phyloP scores from a whole-genome alignment of 129 eudicot genomes.

The Gnaphalium uliginosum region DNA sequence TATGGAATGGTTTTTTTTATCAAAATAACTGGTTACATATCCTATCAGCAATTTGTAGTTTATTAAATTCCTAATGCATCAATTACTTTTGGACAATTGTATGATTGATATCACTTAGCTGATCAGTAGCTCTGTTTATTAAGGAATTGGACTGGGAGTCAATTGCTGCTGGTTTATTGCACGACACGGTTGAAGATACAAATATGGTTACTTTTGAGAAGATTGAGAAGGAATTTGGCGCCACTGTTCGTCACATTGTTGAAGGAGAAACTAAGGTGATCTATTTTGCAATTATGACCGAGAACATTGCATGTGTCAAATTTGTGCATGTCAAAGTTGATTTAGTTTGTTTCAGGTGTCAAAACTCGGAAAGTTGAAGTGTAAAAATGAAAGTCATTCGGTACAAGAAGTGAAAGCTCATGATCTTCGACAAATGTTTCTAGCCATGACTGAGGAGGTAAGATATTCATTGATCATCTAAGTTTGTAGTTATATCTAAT shows the following conservation, averaged over 20 bases:
- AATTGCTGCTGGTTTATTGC: constrained; percentile 94
- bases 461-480: constrained; percentile 14
- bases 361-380: constrained; percentile 90
- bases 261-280: constrained; percentile 99
- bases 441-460: constrained; percentile 99
- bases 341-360: constrained; percentile 66
- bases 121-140: constrained; percentile 19
- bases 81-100: constrained; percentile 9
- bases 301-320: constrained; percentile 1
- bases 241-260: constrained; percentile 89
- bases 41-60: constrained; percentile 26
- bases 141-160: constrained; percentile 99
- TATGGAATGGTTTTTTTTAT: constrained; percentile 20
- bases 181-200: constrained; percentile 98
- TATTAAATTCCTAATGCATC: constrained; percentile 4
- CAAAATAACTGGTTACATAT: constrained; percentile 17
- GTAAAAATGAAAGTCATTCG: constrained; percentile 70
- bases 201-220: constrained; percentile 88
- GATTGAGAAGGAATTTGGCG: constrained; percentile 84
- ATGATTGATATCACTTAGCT: constrained; percentile 20
- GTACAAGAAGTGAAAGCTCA: constrained; percentile 97
- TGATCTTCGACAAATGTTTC: constrained; percentile 96
- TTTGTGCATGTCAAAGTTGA: not conserved
- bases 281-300: constrained; percentile 11
- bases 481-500: constrained; percentile 13